phyloP scores from a whole-genome alignment of 1,284 basidiomycete species.

The Neotropicomus parvogracilis region DNA sequence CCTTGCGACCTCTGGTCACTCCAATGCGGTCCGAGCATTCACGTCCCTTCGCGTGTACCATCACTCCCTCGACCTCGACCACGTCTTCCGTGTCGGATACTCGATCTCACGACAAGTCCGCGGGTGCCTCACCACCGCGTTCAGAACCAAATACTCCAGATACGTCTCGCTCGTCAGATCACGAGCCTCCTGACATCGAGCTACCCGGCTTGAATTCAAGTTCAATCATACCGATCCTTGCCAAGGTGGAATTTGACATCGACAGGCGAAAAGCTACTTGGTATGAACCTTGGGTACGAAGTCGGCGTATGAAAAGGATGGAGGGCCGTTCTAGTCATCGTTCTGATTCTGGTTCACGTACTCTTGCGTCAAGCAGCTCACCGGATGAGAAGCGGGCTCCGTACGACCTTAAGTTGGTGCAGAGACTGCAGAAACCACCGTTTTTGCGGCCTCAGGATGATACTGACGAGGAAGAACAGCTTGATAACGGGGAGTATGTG shows the following conservation, averaged over 20 bases:
- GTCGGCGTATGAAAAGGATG: constrained; percentile 53
- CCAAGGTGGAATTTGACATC: constrained; percentile 87
- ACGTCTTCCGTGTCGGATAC: constrained; percentile 46
- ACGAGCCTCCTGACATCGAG: constrained; percentile 46
- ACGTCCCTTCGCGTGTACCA: constrained; percentile 34
- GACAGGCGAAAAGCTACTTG: constrained; percentile 71
- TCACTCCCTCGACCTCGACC: constrained; percentile 50
- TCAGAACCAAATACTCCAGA: constrained; percentile 57
- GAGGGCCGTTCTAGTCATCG: constrained; percentile 38
- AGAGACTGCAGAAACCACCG: constrained; percentile 41
- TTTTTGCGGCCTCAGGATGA: constrained; percentile 32
- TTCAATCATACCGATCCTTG: constrained; percentile 73
- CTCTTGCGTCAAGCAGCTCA: constrained; percentile 22
- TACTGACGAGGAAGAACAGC: constrained; percentile 20
- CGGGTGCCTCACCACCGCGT: constrained; percentile 37
- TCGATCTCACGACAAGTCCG: constrained; percentile 48
- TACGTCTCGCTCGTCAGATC: constrained; percentile 48
- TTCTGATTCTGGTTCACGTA: constrained; percentile 26
- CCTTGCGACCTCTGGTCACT: constrained; percentile 48
- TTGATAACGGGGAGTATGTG: constrained; percentile 30
- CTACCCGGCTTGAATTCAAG: constrained; percentile 62
- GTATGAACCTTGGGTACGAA: constrained; percentile 77
- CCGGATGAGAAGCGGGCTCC: constrained; percentile 37
- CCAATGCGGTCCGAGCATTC: constrained; percentile 36
- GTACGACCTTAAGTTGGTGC: constrained; percentile 49